These are phyloP conservation scores for Protomyces inouyei DNA, from an alignment of 1,139 yeast genomes.

Conservation along the genomic window DNA sequence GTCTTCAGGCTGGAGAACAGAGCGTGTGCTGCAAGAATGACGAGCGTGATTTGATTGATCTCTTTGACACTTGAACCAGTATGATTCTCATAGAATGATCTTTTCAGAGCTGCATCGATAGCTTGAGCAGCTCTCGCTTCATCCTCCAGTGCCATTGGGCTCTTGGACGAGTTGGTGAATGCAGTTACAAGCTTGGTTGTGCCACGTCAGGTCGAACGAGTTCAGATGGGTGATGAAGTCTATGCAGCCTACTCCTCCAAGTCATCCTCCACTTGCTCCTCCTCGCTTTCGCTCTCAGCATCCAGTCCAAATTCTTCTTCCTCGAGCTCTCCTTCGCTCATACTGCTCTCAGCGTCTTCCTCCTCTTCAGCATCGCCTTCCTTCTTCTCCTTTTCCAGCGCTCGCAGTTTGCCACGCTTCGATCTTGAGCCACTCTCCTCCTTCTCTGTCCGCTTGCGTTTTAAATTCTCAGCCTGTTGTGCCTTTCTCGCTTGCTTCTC, in stretches of 20 bases:
- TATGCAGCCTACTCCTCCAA: neutral
- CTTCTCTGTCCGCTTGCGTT: constrained; percentile 23
- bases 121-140: neutral
- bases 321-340: constrained; percentile 18
- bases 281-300: constrained; percentile 1
- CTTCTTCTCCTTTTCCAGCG: constrained; percentile 6
- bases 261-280: neutral
- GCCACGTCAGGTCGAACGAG: too few species aligned
- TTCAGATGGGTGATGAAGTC: neutral
- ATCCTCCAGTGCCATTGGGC: neutral
- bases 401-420: constrained; percentile 23
- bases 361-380: constrained; percentile 1
- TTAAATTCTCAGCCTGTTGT: constrained; percentile 27
- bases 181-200: too few species aligned
- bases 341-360: constrained; percentile 11
- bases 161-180: too few species aligned
- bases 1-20: neutral
- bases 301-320: constrained; percentile 17
- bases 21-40: constrained; percentile 9
- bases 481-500: constrained; percentile 26
- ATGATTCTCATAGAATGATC: constrained; percentile 20
- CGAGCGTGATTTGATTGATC: constrained; percentile 15
- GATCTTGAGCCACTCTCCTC: constrained; percentile 16
- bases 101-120: constrained; percentile 1
- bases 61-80: constrained; percentile 14